phyloP scores from a whole-genome alignment of 164 flowering plant genomes.

The Piper betle region DNA sequence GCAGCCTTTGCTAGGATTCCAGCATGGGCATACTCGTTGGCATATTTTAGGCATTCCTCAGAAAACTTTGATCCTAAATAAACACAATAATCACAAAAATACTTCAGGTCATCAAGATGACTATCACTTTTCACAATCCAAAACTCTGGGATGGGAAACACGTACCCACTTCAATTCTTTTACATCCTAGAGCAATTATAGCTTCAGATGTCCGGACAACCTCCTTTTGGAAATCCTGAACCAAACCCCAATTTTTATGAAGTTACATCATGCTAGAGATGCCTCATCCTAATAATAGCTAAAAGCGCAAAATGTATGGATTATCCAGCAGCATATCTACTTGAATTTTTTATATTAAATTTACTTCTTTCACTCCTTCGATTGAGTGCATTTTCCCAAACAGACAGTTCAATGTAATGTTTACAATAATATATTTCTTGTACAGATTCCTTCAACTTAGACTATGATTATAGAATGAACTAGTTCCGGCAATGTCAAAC shows the following conservation, averaged over 20 bases:
- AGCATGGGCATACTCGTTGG: conserved; percentile 54
- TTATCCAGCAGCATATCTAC: no score
- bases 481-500: no score
- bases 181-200: conserved; percentile 59
- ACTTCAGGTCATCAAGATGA: background rate
- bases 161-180: conserved; percentile 74
- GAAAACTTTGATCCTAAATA: conserved; percentile 72
- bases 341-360: no score
- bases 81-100: conserved; percentile 2
- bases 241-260: background rate
- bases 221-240: conserved; percentile 90
- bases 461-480: background rate
- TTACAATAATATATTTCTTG: no score
- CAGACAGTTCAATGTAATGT: no score
- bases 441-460: background rate
- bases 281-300: background rate
- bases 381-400: no score
- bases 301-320: no score
- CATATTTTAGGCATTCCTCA: conserved; percentile 84
- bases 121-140: background rate
- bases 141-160: background rate
- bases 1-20: conserved; percentile 75
- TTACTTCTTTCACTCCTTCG: no score
- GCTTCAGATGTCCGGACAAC: conserved; percentile 70
- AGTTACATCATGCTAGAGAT: background rate